Conservation (phyloP, 108 stramenopile species). For the Nitzschia sp. region DNA sequence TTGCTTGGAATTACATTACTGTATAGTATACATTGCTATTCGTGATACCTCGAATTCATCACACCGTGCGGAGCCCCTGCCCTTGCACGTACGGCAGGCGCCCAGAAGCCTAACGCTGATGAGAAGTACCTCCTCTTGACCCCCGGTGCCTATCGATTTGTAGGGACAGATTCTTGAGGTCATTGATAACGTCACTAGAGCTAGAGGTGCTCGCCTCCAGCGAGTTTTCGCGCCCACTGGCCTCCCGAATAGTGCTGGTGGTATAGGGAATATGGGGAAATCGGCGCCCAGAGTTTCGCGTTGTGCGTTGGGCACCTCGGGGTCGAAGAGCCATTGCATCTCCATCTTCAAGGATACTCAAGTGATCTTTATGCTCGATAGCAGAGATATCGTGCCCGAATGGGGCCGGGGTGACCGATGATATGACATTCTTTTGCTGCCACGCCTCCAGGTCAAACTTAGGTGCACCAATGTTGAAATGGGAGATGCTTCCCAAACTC, state of each 20-base stretch:
- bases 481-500: constrained; percentile 21
- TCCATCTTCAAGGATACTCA: constrained; percentile 32
- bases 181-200: constrained; percentile 32
- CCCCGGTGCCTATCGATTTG: constrained; percentile 30
- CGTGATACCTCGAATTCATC: too few species aligned
- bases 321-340: constrained; percentile 13
- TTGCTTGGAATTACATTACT: too few species aligned
- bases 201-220: background rate
- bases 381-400: constrained; percentile 44
- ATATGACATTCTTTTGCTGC: constrained; percentile 17
- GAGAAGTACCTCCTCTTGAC: too few species aligned
- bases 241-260: background rate
- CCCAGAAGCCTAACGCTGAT: too few species aligned
- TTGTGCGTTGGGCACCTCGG: background rate
- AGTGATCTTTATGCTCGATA: constrained; percentile 25
- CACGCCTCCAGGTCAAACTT: constrained; percentile 25
- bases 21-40: too few species aligned
- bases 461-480: constrained; percentile 16
- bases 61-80: too few species aligned
- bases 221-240: background rate
- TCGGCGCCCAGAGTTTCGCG: background rate
- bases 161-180: constrained; percentile 38
- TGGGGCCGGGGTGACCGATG: constrained; percentile 13
- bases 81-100: too few species aligned
- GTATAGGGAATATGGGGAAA: background rate